These are phyloP conservation scores for Aegilops speltoides DNA, from an alignment of 176 grass and related monocot genomes.

Conservation along the genomic window DNA sequence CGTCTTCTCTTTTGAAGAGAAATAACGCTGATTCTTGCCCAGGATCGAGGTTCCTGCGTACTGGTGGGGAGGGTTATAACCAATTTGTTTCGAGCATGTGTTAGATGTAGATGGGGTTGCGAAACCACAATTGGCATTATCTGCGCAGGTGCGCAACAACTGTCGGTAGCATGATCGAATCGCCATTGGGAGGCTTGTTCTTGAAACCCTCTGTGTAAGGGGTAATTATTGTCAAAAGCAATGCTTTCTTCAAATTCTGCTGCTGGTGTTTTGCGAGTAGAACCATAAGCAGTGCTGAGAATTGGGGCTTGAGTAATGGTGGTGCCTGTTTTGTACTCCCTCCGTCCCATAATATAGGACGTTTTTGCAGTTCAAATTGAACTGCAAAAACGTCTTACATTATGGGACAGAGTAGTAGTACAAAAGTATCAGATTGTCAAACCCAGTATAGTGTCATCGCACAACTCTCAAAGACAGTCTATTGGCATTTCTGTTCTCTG, in stretches of 20 bases:
- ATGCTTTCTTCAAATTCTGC: not conserved
- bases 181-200: not conserved
- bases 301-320: not conserved
- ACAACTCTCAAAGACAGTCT: not conserved
- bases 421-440: not conserved
- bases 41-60: not conserved
- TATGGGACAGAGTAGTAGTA: too few species aligned
- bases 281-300: not conserved
- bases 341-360: too few species aligned
- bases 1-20: not conserved
- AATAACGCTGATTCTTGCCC: not conserved
- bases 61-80: not conserved
- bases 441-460: not conserved
- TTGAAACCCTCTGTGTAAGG: not conserved
- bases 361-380: too few species aligned
- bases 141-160: not conserved
- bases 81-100: not conserved
- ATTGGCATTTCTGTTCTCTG: not conserved
- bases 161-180: not conserved
- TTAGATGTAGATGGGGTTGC: not conserved
- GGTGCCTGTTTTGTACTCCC: not conserved
- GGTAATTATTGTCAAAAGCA: not conserved
- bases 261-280: not conserved
- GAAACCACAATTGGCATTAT: not conserved
- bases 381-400: too few species aligned